A percentile compares a stretch with the other conserved stretches of the same genome.
These are phyloP conservation scores for Fraxinus albicans DNA, from an alignment of 305 asterid species.

Conservation along the genomic window DNA sequence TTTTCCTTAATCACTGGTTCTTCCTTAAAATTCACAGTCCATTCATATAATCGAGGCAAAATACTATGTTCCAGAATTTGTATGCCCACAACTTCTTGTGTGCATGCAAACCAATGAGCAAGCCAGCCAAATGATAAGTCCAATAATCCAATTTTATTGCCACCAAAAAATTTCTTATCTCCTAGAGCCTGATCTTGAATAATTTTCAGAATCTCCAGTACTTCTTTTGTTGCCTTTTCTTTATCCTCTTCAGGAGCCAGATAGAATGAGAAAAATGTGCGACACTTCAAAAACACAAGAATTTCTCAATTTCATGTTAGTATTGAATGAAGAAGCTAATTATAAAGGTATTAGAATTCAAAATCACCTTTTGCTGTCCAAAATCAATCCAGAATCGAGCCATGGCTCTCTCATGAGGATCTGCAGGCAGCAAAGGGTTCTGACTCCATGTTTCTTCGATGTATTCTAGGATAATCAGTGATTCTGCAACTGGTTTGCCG, in stretches of 20 bases:
- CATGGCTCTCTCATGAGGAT: conserved; percentile 36
- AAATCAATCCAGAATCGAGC: conserved; percentile 30
- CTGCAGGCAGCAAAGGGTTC: conserved; percentile 37
- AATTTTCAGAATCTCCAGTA: background rate
- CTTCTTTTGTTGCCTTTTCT: background rate
- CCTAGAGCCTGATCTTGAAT: conserved; percentile 42
- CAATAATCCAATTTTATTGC: conserved; percentile 39
- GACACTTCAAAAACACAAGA: conserved; percentile 21
- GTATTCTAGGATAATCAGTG: conserved; percentile 39
- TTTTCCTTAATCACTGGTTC: conserved; percentile 32
- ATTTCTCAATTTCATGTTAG: background rate
- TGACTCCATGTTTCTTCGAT: conserved; percentile 47
- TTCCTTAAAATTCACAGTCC: conserved; percentile 41
- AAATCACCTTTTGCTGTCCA: conserved; percentile 34
- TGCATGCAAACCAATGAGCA: conserved; percentile 24
- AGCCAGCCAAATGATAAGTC: conserved; percentile 48
- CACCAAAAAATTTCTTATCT: conserved; percentile 46
- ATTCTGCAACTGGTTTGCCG: conserved; percentile 38
- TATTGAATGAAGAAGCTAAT: background rate
- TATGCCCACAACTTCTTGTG: conserved; percentile 32
- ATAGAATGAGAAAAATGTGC: conserved; percentile 21
- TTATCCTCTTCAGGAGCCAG: background rate
- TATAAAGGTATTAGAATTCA: background rate
- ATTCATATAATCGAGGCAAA: conserved; percentile 36
- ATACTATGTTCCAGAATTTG: conserved; percentile 24